A percentile compares a stretch with the other conserved stretches of the same genome.
phyloP scores from a whole-genome alignment of 1,139 yeast species.

The Ogataea hybrid region DNA sequence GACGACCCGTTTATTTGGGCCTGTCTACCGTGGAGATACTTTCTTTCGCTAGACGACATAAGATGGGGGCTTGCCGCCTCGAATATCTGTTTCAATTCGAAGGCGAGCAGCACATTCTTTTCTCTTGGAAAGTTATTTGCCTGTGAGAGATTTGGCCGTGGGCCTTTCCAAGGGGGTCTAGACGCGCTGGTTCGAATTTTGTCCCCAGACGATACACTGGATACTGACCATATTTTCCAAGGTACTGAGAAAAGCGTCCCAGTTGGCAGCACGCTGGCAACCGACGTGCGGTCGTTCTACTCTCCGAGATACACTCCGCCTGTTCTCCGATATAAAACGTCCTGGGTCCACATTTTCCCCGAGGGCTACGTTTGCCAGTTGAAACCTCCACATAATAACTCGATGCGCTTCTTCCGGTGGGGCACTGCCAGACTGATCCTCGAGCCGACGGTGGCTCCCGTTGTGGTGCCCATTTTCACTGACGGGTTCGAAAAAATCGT shows the following conservation, averaged over 20 bases:
- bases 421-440: conserved; percentile 82
- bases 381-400: conserved; percentile 71
- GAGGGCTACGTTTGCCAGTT: conserved; percentile 93
- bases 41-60: conserved; percentile 60
- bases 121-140: conserved; percentile 85
- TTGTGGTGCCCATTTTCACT: conserved; percentile 84
- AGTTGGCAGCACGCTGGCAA: conserved; percentile 36
- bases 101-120: conserved; percentile 59
- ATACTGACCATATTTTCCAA: conserved; percentile 38
- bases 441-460: conserved; percentile 82
- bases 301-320: conserved; percentile 39
- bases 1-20: conserved; percentile 96
- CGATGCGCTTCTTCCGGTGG: conserved; percentile 96
- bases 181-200: conserved; percentile 89
- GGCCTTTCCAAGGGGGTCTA: conserved; percentile 87
- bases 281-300: conserved; percentile 31
- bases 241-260: neutral
- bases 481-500: conserved; percentile 85
- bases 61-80: conserved; percentile 97
- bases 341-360: conserved; percentile 95
- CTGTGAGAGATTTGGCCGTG: conserved; percentile 84
- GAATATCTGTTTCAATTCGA: conserved; percentile 77
- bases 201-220: conserved; percentile 73
- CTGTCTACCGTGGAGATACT: conserved; percentile 71
- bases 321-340: conserved; percentile 57